phyloP scores from a whole-genome alignment of 2,329 filamentous ascomycete species.

The Aspergillus eucalypticola region DNA sequence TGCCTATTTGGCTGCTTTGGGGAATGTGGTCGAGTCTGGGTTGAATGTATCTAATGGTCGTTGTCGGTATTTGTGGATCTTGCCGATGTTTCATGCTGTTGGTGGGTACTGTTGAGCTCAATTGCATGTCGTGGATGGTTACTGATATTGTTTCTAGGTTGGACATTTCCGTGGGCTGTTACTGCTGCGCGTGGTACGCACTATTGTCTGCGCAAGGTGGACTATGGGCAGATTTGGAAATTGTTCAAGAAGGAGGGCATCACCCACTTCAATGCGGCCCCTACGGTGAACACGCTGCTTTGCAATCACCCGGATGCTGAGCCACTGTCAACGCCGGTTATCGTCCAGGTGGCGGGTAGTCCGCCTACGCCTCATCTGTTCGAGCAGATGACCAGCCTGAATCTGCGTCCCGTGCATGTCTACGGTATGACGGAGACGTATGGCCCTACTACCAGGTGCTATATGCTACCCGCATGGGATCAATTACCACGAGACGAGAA shows the following conservation, averaged over 20 bases:
- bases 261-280: slow-evolving; percentile 94
- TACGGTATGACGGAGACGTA: slow-evolving; percentile 91
- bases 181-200: slow-evolving; percentile 92
- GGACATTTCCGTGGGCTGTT: slow-evolving; percentile 92
- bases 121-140: background rate
- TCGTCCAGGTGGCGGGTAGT: slow-evolving; percentile 88
- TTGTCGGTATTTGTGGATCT: slow-evolving; percentile 84
- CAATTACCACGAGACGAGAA: slow-evolving; percentile 69
- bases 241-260: slow-evolving; percentile 82
- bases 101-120: slow-evolving; percentile 36
- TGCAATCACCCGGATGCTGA: slow-evolving; percentile 77
- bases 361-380: slow-evolving; percentile 90
- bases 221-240: slow-evolving; percentile 90
- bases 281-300: slow-evolving; percentile 92
- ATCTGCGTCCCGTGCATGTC: slow-evolving; percentile 87
- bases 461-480: slow-evolving; percentile 85
- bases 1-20: slow-evolving; percentile 79
- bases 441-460: slow-evolving; percentile 92
- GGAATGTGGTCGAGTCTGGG: slow-evolving; percentile 84
- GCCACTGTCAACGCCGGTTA: slow-evolving; percentile 67
- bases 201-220: slow-evolving; percentile 90
- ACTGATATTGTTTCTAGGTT: slow-evolving; percentile 44
- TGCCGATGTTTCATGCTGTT: slow-evolving; percentile 79
- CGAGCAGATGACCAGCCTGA: slow-evolving; percentile 84
- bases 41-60: slow-evolving; percentile 70